A percentile compares a stretch with the other conserved stretches of the same genome.
These are phyloP conservation scores for Aspergillus intermedius DNA, from an alignment of 2,329 filamentous ascomycete genomes.

Conservation along the genomic window DNA sequence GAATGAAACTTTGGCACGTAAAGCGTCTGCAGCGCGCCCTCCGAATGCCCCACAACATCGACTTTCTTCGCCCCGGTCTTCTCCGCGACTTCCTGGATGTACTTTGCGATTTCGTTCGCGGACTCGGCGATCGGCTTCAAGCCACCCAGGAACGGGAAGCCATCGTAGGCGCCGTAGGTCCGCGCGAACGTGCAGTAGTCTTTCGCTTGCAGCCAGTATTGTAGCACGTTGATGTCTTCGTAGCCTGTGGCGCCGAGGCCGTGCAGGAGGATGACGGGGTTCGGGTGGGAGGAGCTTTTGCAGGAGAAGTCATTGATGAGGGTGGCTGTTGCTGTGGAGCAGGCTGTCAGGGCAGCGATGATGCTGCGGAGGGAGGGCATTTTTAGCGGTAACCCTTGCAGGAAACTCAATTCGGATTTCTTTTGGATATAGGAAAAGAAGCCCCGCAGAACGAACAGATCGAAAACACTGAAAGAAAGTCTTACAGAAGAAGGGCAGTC, in stretches of 20 bases:
- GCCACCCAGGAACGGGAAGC: slow-evolving; percentile 35
- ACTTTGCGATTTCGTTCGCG: slow-evolving; percentile 34
- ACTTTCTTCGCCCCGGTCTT: slow-evolving; percentile 34
- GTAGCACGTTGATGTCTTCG: slow-evolving; percentile 32
- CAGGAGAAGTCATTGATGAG: slow-evolving; percentile 32
- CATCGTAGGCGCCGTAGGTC: slow-evolving; percentile 36
- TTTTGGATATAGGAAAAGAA: background rate
- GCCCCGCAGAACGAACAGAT: background rate
- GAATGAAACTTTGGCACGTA: slow-evolving; percentile 36
- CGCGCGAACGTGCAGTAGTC: slow-evolving; percentile 39
- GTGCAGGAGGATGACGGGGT: slow-evolving; percentile 32
- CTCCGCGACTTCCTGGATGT: slow-evolving; percentile 30
- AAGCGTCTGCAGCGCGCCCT: slow-evolving; percentile 38
- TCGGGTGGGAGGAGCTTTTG: slow-evolving; percentile 17
- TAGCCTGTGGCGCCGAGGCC: slow-evolving; percentile 33
- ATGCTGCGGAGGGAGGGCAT: slow-evolving; percentile 2
- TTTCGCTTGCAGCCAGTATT: slow-evolving; percentile 29
- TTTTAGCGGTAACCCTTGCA: background rate
- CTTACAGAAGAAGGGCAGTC: background rate
- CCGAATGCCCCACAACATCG: slow-evolving; percentile 40
- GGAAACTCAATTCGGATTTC: background rate
- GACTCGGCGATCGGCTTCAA: slow-evolving; percentile 34
- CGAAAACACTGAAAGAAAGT: background rate
- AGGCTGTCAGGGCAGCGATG: slow-evolving; percentile 4
- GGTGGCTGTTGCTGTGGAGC: slow-evolving; percentile 9